A percentile compares a stretch with the other conserved stretches of the same genome.
These are phyloP conservation scores for Suillus alpinus DNA, from an alignment of 768 basidiomycete species.

Conservation along the genomic window DNA sequence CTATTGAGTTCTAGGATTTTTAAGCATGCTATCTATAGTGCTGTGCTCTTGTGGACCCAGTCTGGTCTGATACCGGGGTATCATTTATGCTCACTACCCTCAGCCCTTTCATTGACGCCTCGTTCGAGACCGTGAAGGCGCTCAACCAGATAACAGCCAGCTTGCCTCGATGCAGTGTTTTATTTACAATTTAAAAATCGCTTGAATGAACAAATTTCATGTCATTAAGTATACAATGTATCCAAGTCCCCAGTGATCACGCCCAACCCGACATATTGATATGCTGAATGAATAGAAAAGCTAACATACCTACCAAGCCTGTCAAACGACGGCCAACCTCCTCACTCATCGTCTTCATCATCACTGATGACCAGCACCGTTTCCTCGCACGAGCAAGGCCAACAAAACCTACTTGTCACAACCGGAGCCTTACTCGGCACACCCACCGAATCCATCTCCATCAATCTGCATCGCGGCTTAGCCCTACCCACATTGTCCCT, in stretches of 20 bases:
- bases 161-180: neutral
- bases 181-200: neutral
- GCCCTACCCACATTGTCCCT: neutral
- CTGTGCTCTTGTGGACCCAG: neutral
- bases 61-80: neutral
- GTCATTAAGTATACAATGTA: conserved; percentile 1
- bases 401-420: conserved; percentile 20
- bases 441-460: conserved; percentile 8
- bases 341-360: conserved; percentile 39
- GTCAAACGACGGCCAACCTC: neutral
- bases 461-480: conserved; percentile 8
- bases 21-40: neutral
- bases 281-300: neutral
- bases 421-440: neutral
- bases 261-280: neutral
- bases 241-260: neutral
- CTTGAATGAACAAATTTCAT: neutral
- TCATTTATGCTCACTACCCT: neutral
- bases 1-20: neutral
- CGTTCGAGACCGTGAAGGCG: neutral
- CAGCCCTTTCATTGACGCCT: neutral
- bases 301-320: conserved; percentile 8
- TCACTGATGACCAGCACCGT: conserved; percentile 49
- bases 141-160: neutral
- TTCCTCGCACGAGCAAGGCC: conserved; percentile 45